These are phyloP conservation scores for Solanum neorickii DNA, from an alignment of 257 asterid species.

Conservation along the genomic window DNA sequence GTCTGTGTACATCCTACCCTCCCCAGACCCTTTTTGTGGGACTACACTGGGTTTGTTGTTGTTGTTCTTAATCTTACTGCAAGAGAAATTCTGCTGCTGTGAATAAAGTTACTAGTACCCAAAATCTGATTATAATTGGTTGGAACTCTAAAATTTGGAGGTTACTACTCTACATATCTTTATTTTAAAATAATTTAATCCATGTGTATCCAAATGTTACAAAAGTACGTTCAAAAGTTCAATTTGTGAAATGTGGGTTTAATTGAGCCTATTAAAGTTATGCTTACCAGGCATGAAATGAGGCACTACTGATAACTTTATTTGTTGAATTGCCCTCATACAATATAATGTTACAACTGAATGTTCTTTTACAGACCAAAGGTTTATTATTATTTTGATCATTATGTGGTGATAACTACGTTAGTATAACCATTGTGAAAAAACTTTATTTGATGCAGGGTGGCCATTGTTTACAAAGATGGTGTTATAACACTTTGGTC, in stretches of 20 bases:
- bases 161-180: neutral
- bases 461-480: slow-evolving; percentile 50
- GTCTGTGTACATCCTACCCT: neutral
- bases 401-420: neutral
- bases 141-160: neutral
- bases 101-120: neutral
- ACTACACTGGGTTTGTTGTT: neutral
- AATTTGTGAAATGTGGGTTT: neutral
- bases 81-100: neutral
- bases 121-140: neutral
- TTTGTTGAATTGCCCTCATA: neutral
- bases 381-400: neutral
- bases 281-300: neutral
- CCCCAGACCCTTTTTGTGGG: neutral
- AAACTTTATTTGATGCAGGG: slow-evolving; percentile 34
- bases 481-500: slow-evolving; percentile 71
- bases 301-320: neutral
- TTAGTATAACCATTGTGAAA: neutral
- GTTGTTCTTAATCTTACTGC: neutral
- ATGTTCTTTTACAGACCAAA: neutral
- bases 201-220: neutral
- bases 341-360: neutral
- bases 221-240: neutral
- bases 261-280: neutral
- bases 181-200: neutral